A percentile compares a stretch with the other conserved stretches of the same genome.
Conservation (phyloP, 129 eudicot species). For the Ambrosia artemisiifolia region DNA sequence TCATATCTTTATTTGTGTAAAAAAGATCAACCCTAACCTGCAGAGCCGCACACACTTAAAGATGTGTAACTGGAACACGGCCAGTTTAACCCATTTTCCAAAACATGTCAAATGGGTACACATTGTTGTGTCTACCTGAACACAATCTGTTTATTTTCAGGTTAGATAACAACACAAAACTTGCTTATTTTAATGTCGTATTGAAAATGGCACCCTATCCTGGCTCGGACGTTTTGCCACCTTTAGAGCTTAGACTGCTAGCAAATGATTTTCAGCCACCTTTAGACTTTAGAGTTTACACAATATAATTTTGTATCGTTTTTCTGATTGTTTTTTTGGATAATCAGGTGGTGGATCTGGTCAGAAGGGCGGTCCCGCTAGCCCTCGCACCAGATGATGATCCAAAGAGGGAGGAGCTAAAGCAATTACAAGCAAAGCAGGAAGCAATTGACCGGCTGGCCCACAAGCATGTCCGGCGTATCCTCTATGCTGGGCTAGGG, state of each 20-base stretch:
- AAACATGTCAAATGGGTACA: too few species aligned
- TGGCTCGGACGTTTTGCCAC: neutral
- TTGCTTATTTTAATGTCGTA: too few species aligned
- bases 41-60: too few species aligned
- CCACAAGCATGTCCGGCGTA: constrained; percentile 79
- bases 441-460: constrained; percentile 72
- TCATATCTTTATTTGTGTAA: too few species aligned
- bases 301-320: neutral
- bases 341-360: constrained; percentile 77
- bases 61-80: too few species aligned
- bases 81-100: too few species aligned
- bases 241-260: neutral
- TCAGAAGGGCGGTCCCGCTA: constrained; percentile 80
- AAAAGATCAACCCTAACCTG: too few species aligned
- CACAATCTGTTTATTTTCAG: too few species aligned
- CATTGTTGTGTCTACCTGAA: too few species aligned
- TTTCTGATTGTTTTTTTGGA: neutral
- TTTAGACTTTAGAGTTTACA: too few species aligned
- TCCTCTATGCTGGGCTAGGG: constrained; percentile 79
- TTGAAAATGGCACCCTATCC: neutral
- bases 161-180: too few species aligned
- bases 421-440: constrained; percentile 55
- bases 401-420: constrained; percentile 67
- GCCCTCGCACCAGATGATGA: constrained; percentile 77
- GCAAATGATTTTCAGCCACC: neutral